Base-by-base conservation (phyloP, 2,329 filamentous ascomycete genomes). In the Aureobasidium sp. region DNA sequence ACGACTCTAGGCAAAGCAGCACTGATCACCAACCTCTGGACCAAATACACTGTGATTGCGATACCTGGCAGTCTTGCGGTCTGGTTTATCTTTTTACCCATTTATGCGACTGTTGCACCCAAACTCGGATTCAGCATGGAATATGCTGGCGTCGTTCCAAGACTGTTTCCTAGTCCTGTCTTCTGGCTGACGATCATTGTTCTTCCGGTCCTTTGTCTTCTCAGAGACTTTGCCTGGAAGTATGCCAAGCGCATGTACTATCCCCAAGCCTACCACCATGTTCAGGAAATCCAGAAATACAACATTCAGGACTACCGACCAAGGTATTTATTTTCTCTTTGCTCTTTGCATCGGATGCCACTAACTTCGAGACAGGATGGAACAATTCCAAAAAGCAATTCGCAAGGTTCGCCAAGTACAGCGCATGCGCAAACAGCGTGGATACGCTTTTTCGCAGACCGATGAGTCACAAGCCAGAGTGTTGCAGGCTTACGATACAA, bases 221-320 rank as follows among this genome's bases (percentile, higher is more conserved):
- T 92, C 55, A 83, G 94, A 69, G 94, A 99, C 73, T 90, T 96
- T 75, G 86, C 88, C 3, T 99, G 93, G 92, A 99, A 99, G 80
- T 99, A 97, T 69, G 86, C 85, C 64, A 97, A 96, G 81, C 85
- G 94, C 66, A 97, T 99, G 91, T 99, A 97, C 78, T 88, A 87
- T 68, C 94, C 94, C 27, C 89, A 97, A 76, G 86, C 90, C 47
- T 99, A 99, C 71, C 94, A 99, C 69, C 94, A 99, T 74, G 94
- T 99, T 66, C 94, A 99, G 76, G 94, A 99, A 78, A 99, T 99
- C 68, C 94, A 99, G 76, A 99, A 99, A 78, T 99, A 97, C 79
- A 99, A 99, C 70, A 96, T 99, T 64, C 94, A 99, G 78, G 94
- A 99, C 78, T 99, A 99, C 76, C 83, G 94, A 71, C 94, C 94